These are phyloP conservation scores for Myxozyma nipponensis DNA, from an alignment of 805 yeast species.

Conservation along the genomic window DNA sequence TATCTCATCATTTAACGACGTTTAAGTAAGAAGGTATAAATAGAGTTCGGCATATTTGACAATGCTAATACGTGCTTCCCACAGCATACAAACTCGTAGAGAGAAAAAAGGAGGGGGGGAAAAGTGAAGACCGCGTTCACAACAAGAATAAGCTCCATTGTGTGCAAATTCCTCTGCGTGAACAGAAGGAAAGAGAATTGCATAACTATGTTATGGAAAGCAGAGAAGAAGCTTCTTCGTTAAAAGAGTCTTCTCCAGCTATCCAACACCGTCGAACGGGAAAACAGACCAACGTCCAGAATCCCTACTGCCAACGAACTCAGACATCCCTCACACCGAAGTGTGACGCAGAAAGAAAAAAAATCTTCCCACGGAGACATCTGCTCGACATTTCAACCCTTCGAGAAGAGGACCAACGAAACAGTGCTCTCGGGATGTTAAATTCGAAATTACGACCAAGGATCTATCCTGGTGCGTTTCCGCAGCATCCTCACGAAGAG, in stretches of 20 bases:
- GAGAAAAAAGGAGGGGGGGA: conserved; percentile 18
- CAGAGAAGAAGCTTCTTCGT: not conserved
- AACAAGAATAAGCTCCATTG: conserved; percentile 39
- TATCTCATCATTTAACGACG: conserved; percentile 31
- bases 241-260: not conserved
- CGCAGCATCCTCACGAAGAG: conserved; percentile 15
- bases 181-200: conserved; percentile 30
- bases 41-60: conserved; percentile 32
- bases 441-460: conserved; percentile 22
- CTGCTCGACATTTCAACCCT: not conserved
- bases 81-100: conserved; percentile 16
- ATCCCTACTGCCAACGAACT: conserved; percentile 9
- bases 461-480: conserved; percentile 30
- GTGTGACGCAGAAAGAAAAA: not conserved
- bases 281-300: conserved; percentile 6
- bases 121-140: conserved; percentile 23
- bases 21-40: not conserved
- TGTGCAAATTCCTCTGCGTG: conserved; percentile 27
- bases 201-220: conserved; percentile 33
- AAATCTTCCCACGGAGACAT: not conserved
- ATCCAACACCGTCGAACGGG: conserved; percentile 14
- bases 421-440: conserved; percentile 1
- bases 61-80: conserved; percentile 15
- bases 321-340: conserved; percentile 3
- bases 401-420: not conserved